Evolutionary conservation across 192 early-diverging fungal genomes (phyloP).

Genomic region (Coemansia pectinata): DNA sequence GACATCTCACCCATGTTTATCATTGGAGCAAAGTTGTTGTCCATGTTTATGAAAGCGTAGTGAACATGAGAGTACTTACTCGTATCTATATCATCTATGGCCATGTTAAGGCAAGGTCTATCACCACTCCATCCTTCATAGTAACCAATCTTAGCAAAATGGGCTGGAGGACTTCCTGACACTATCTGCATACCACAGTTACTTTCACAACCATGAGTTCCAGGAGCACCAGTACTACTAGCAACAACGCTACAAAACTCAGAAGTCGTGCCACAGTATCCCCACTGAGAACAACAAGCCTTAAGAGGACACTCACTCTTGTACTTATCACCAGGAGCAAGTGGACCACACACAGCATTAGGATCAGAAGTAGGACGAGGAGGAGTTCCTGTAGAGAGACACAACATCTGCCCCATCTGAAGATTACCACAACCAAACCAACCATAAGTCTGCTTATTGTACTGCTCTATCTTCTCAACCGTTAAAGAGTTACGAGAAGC

Average conservation of each 20-base stretch:
- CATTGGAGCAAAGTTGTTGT: background rate
- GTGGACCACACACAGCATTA: background rate
- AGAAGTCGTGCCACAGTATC: background rate
- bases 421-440: conserved; percentile 2
- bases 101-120: conserved; percentile 19
- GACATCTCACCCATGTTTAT: conserved; percentile 5
- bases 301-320: background rate
- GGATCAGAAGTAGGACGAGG: background rate
- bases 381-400: background rate
- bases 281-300: background rate
- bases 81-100: conserved; percentile 2
- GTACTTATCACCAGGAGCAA: background rate
- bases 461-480: background rate
- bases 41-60: conserved; percentile 24
- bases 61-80: conserved; percentile 22
- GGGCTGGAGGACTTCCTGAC: background rate
- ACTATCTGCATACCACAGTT: background rate
- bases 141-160: conserved; percentile 25
- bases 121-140: conserved; percentile 25
- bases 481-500: background rate
- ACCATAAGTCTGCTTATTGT: background rate
- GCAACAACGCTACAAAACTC: background rate
- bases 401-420: background rate
- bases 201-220: background rate
- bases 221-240: background rate